These are phyloP conservation scores for Cichorium intybus DNA, from an alignment of 140 eudicot species.

Conservation along the genomic window DNA sequence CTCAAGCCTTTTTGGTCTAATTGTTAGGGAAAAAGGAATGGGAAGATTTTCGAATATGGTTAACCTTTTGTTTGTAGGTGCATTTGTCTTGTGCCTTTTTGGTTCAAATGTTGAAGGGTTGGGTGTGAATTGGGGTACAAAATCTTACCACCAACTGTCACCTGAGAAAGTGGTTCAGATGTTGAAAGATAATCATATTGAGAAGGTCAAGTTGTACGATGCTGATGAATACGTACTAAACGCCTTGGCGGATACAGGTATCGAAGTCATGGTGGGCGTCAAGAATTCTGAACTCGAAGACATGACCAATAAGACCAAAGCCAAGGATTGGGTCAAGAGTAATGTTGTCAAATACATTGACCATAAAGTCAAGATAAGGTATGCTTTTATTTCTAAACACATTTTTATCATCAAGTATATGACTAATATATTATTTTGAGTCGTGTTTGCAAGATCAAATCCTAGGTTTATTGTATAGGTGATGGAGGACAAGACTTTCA, in stretches of 20 bases:
- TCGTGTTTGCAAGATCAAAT: not conserved
- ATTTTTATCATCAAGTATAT: not conserved
- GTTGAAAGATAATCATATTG: constrained; percentile 48
- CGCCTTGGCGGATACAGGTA: constrained; percentile 33
- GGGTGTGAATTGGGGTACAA: constrained; percentile 59
- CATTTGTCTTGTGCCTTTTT: constrained; percentile 13
- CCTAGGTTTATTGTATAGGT: too few species aligned
- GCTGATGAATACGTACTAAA: constrained; percentile 23
- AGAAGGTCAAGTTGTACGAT: constrained; percentile 45
- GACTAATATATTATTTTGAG: not conserved
- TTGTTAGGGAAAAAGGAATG: constrained; percentile 10
- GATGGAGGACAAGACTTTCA: not conserved
- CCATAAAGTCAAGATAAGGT: constrained; percentile 46
- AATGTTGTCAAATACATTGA: constrained; percentile 33
- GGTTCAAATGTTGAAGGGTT: constrained; percentile 32
- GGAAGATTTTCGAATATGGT: not conserved
- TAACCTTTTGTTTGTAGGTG: constrained; percentile 13
- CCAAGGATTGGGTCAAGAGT: constrained; percentile 40
- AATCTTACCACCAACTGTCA: constrained; percentile 33
- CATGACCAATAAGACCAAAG: constrained; percentile 11
- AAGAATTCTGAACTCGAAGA: constrained; percentile 23
- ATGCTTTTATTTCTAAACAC: not conserved
- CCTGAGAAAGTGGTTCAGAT: constrained; percentile 40
- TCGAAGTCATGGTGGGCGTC: constrained; percentile 44
- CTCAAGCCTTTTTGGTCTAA: constrained; percentile 21